Evolutionary conservation across 805 yeast species (phyloP).

Genomic region (Cyberlindnera lachancei): DNA sequence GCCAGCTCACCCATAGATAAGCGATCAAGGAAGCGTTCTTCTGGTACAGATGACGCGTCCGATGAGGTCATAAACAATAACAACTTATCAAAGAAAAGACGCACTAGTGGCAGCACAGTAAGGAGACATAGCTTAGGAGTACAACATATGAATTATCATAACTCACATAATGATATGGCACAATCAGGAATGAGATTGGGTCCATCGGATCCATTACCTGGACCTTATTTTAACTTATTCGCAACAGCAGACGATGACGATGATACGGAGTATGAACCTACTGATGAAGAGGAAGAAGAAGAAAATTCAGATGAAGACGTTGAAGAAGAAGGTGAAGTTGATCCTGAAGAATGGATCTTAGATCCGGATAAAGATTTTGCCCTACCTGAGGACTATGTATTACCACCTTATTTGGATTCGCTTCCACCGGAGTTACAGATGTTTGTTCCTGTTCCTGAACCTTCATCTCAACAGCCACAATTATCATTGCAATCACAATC

Average conservation of each 20-base stretch:
- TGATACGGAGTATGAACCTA: slow-evolving; percentile 11
- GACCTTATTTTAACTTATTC: slow-evolving; percentile 2
- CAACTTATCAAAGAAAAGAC: no score
- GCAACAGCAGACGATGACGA: slow-evolving; percentile 6
- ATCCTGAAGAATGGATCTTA: slow-evolving; percentile 3
- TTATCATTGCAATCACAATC: not conserved
- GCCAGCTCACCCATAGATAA: no score
- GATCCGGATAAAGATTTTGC: slow-evolving; percentile 3
- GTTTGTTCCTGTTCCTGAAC: slow-evolving; percentile 1
- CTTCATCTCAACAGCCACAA: not conserved
- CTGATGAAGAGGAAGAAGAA: slow-evolving; percentile 4
- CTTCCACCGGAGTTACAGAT: slow-evolving; percentile 3
- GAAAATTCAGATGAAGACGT: slow-evolving; percentile 3
- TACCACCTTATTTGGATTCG: slow-evolving; percentile 2
- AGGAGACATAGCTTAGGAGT: no score
- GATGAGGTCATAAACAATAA: not conserved
- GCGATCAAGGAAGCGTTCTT: no score
- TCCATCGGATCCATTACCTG: slow-evolving; percentile 2
- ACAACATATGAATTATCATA: no score
- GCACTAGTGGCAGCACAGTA: no score
- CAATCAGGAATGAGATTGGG: not conserved
- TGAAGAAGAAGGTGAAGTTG: slow-evolving; percentile 3
- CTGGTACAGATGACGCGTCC: not conserved
- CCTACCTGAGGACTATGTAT: slow-evolving; percentile 3
- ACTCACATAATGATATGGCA: no score